Percentiles rank a stretch among this genome's conserved stretches.
These are phyloP conservation scores for Populus hybrid DNA, from an alignment of 441 rosid genomes.

Conservation along the genomic window DNA sequence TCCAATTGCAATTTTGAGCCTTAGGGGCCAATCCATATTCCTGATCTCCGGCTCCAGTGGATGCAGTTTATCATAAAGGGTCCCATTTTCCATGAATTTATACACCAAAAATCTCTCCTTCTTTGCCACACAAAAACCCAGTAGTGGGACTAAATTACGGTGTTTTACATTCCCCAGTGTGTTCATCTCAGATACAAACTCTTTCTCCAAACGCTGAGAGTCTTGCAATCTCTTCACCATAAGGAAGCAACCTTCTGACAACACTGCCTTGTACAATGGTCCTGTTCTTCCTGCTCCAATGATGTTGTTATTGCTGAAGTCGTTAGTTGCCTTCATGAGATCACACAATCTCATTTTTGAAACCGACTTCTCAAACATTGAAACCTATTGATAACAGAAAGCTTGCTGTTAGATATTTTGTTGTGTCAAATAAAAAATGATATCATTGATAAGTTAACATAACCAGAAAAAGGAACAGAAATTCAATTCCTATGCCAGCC, in stretches of 20 bases:
- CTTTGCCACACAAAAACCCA: conserved; percentile 69
- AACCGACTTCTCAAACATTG: conserved; percentile 72
- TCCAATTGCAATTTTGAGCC: conserved; percentile 38
- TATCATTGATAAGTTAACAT: no score
- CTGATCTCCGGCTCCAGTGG: conserved; percentile 27
- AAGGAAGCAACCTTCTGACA: conserved; percentile 64
- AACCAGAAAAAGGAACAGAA: no score
- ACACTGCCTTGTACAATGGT: conserved; percentile 68
- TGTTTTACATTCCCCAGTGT: conserved; percentile 75
- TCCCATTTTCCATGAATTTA: conserved; percentile 71
- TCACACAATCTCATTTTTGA: conserved; percentile 69
- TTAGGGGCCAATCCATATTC: conserved; percentile 73
- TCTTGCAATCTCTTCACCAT: conserved; percentile 86
- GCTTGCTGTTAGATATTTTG: conserved; percentile 9
- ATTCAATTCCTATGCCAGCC: not conserved
- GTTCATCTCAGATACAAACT: conserved; percentile 66
- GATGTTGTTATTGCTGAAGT: conserved; percentile 65
- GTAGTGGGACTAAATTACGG: conserved; percentile 75
- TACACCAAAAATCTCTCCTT: conserved; percentile 81
- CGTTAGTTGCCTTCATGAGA: conserved; percentile 82
- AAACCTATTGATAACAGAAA: conserved; percentile 46
- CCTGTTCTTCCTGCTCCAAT: conserved; percentile 87
- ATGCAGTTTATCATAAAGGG: conserved; percentile 59
- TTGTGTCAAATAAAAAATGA: not conserved
- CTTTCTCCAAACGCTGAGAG: conserved; percentile 74